These are phyloP conservation scores for Pseudozyma sp. DNA, from an alignment of 1,284 basidiomycete species.

Conservation along the genomic window DNA sequence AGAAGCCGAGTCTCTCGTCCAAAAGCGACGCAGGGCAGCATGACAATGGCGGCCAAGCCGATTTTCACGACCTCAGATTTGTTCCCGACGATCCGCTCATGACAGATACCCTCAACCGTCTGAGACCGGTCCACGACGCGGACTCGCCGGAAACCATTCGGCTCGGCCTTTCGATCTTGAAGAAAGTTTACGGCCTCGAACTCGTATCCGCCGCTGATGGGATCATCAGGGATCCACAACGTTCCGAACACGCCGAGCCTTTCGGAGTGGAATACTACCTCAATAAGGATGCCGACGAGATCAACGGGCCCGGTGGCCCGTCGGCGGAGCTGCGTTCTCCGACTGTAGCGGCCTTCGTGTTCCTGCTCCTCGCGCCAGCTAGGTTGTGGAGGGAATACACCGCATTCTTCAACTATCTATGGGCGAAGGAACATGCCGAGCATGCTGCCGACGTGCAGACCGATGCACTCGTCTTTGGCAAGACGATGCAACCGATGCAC, in stretches of 20 bases:
- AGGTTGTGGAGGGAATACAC: conserved; percentile 6
- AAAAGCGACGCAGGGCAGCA: not conserved
- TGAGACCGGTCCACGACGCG: not conserved
- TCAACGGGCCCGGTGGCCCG: conserved; percentile 1
- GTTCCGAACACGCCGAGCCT: not conserved
- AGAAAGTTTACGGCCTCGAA: conserved; percentile 35
- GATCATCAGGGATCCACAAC: conserved; percentile 24
- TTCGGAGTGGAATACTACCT: conserved; percentile 17
- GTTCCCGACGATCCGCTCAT: conserved; percentile 28
- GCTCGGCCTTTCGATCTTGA: conserved; percentile 14
- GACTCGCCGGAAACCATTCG: not conserved
- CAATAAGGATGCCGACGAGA: not conserved
- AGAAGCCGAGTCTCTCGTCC: not conserved
- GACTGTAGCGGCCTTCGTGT: conserved; percentile 7
- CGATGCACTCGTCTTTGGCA: conserved; percentile 15
- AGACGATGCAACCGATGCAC: conserved; percentile 1
- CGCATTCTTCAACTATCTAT: conserved; percentile 44
- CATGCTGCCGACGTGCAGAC: conserved; percentile 1
- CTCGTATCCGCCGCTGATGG: conserved; percentile 22
- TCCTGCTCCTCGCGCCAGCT: not conserved
- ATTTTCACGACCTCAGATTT: conserved; percentile 12
- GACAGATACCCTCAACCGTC: conserved; percentile 8
- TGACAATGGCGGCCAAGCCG: not conserved
- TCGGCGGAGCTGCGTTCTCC: conserved; percentile 13
- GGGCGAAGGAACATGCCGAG: conserved; percentile 22